Evolutionary conservation across 2,329 filamentous ascomycete genomes (phyloP).

Genomic region (Myriosclerotinia duriaeana): DNA sequence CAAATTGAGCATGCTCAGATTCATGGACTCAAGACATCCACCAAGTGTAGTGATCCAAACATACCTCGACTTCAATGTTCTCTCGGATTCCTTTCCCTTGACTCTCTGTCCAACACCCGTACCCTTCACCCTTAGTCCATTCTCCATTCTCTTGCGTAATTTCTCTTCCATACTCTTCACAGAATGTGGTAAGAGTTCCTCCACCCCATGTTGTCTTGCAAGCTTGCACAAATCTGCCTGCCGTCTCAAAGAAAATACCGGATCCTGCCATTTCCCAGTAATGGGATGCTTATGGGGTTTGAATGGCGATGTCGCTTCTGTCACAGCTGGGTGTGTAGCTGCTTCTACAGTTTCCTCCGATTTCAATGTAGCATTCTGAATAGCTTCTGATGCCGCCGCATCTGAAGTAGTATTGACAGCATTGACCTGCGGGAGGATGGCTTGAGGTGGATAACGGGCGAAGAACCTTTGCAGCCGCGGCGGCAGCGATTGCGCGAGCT

Average conservation of each 20-base stretch:
- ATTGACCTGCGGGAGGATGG: slow-evolving; percentile 50
- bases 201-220: slow-evolving; percentile 73
- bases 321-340: slow-evolving; percentile 50
- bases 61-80: slow-evolving; percentile 73
- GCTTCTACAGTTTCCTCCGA: slow-evolving; percentile 36
- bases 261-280: slow-evolving; percentile 81
- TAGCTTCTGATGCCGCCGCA: slow-evolving; percentile 44
- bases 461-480: slow-evolving; percentile 81
- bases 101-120: slow-evolving; percentile 90
- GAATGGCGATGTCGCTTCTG: slow-evolving; percentile 60
- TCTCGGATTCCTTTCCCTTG: slow-evolving; percentile 93
- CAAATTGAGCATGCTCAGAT: not conserved
- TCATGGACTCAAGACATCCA: slow-evolving; percentile 9
- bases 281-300: slow-evolving; percentile 71
- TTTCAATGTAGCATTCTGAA: slow-evolving; percentile 34
- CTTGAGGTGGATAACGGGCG: slow-evolving; percentile 77
- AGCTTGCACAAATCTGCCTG: slow-evolving; percentile 92
- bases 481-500: slow-evolving; percentile 71
- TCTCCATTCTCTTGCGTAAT: slow-evolving; percentile 70
- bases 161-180: slow-evolving; percentile 72
- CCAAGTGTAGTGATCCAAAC: slow-evolving; percentile 42
- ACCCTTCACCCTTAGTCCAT: slow-evolving; percentile 82
- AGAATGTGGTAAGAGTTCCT: slow-evolving; percentile 75
- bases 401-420: slow-evolving; percentile 42
- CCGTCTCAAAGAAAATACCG: slow-evolving; percentile 76